Conservation (phyloP, 2,329 filamentous ascomycete species). For the Colletotrichum salicis region DNA sequence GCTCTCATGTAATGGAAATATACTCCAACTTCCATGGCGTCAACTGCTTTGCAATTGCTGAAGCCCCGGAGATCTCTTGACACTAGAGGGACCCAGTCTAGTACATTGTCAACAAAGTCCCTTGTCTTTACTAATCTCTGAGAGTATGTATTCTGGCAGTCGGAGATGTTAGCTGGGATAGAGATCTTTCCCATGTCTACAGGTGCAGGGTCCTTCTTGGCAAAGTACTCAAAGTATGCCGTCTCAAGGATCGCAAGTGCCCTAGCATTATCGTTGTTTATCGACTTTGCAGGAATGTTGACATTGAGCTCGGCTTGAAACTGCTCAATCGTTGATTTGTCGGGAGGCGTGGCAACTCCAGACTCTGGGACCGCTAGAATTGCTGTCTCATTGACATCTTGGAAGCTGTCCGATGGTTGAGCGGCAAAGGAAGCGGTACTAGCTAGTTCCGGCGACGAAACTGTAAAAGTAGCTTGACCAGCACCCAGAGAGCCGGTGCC, state of each 20-base stretch:
- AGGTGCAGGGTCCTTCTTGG: constrained; percentile 14
- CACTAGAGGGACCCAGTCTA: constrained; percentile 12
- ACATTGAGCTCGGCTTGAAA: constrained; percentile 19
- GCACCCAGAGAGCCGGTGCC: neutral
- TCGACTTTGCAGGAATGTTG: constrained; percentile 13
- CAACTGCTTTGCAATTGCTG: constrained; percentile 16
- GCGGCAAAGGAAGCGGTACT: constrained; percentile 20
- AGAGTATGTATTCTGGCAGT: constrained; percentile 8
- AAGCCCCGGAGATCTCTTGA: constrained; percentile 20
- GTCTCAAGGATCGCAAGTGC: constrained; percentile 27
- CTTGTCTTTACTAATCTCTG: neutral
- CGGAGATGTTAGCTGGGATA: constrained; percentile 4
- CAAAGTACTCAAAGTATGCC: constrained; percentile 32
- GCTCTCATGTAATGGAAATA: constrained; percentile 35
- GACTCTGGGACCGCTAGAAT: constrained; percentile 23
- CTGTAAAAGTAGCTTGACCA: neutral
- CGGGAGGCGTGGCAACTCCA: constrained; percentile 1
- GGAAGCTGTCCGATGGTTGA: constrained; percentile 16
- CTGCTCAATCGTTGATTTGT: constrained; percentile 9
- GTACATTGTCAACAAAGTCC: neutral
- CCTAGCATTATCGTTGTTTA: constrained; percentile 5
- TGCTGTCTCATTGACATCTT: constrained; percentile 5
- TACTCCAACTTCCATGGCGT: constrained; percentile 16
- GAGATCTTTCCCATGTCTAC: constrained; percentile 13
- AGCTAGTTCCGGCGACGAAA: constrained; percentile 9